These are phyloP conservation scores for Micractinium conductrix DNA, from an alignment of 139 green algal genomes.

Conservation along the genomic window DNA sequence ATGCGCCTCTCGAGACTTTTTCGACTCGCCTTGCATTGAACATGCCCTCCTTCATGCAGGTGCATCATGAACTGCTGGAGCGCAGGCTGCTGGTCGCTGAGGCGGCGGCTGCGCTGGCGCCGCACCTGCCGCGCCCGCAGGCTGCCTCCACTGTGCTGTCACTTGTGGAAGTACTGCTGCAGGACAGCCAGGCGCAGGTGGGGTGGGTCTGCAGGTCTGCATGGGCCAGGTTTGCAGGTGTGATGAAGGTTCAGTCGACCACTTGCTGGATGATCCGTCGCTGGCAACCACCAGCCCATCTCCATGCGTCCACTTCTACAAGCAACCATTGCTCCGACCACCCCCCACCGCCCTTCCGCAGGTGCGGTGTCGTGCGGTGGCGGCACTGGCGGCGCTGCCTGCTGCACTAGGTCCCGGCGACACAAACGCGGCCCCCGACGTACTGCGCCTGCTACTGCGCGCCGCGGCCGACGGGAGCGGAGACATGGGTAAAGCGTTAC, in stretches of 20 bases:
- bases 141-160: neutral
- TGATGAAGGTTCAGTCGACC: too few species aligned
- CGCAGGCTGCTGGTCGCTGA: constrained; percentile 1
- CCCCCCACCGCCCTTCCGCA: too few species aligned
- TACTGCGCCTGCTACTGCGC: neutral
- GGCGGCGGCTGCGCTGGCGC: neutral
- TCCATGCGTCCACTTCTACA: too few species aligned
- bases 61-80: neutral
- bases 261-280: too few species aligned
- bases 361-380: neutral
- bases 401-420: neutral
- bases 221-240: too few species aligned
- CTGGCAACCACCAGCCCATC: too few species aligned
- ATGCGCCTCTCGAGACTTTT: neutral
- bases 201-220: too few species aligned
- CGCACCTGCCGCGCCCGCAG: neutral
- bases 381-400: neutral
- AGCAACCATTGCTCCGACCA: too few species aligned
- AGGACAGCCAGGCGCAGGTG: neutral
- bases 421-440: neutral
- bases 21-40: neutral
- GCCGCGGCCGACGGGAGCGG: neutral
- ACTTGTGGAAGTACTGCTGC: neutral
- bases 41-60: neutral
- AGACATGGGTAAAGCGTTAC: neutral